phyloP scores from a whole-genome alignment of 306 rosid species.

The Lotus japonicus region DNA sequence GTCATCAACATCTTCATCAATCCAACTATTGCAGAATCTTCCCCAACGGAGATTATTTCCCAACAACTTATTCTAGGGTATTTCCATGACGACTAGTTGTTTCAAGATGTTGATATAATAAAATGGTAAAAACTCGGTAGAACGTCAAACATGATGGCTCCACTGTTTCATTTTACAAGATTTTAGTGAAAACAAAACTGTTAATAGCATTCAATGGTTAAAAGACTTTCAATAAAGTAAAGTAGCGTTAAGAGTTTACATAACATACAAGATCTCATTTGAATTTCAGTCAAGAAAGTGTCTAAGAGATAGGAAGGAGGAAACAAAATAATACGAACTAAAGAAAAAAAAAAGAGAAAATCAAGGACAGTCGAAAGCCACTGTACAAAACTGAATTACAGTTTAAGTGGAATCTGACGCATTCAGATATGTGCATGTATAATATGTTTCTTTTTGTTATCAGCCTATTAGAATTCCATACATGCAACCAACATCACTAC shows the following conservation, averaged over 20 bases:
- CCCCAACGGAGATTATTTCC: too few species aligned
- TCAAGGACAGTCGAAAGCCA: conserved; percentile 13
- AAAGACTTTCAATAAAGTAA: neutral
- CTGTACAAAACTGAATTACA: conserved; percentile 21
- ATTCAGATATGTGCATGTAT: neutral
- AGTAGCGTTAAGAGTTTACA: neutral
- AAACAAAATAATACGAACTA: neutral
- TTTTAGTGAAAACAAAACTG: neutral
- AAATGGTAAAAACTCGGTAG: neutral
- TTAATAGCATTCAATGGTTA: neutral
- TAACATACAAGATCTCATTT: neutral
- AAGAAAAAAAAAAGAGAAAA: neutral
- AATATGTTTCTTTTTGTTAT: conserved; percentile 3
- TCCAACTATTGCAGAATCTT: too few species aligned
- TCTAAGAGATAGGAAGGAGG: too few species aligned
- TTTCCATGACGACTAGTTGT: neutral
- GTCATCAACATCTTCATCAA: too few species aligned
- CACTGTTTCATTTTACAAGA: neutral
- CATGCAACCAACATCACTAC: neutral
- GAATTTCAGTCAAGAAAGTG: neutral
- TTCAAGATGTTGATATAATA: neutral
- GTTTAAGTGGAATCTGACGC: conserved; percentile 1
- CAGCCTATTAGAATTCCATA: conserved; percentile 6
- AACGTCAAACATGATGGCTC: neutral
- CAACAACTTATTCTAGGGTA: neutral